Base-by-base conservation (phyloP, 345 rosid genomes). In the Moringa oleifera region DNA sequence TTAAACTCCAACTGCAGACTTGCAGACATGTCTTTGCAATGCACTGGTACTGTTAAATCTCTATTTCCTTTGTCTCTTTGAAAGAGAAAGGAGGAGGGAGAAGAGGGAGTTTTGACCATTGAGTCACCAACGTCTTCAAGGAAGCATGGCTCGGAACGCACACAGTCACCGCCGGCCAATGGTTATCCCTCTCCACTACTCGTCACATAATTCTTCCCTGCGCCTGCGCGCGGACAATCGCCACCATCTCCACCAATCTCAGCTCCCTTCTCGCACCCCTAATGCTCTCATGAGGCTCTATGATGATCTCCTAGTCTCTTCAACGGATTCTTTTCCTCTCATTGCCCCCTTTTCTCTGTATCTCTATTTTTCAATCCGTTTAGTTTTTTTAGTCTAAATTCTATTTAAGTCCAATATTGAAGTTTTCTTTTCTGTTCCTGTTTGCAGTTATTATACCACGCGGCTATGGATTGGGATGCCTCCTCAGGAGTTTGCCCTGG, bases 261-360 rank as follows among this genome's bases (percentile, higher is more conserved):
- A 73, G 59, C 82, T 68, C 63, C 71, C 79, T 41, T 1, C 13
- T 24, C 63, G 19, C 58, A 77, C 70, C 54, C 84, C 83, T n/a
- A 79, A 80, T 36, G 90, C 96, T 69, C 88, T 68, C 64, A 86
- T 88, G 92, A 81, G 85, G 66, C 96, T 88, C 72, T 75, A 86
- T 69, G 92, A 88, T 20, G 90, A 88, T 76, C 96, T 88, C 77
- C n/a, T n/a, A n/a, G n/a, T n/a, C 84, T 88, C 22, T 25, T 78
- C 52, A 82, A 82, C 77, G 92, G 96, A 88, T 83, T 51, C 2
- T 5, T 41, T 41, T 41, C 13, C 12, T 41, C 17, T 15, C 11
- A 1, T 41, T 41, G 6, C 1, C 12, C 12, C n/a, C n/a, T 16
- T 11, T 11, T 15, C 50, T 5, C 9, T 57, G 7, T 18, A 66